phyloP scores from a whole-genome alignment of 331 rosid genomes.

The Pyracantha coccinea region DNA sequence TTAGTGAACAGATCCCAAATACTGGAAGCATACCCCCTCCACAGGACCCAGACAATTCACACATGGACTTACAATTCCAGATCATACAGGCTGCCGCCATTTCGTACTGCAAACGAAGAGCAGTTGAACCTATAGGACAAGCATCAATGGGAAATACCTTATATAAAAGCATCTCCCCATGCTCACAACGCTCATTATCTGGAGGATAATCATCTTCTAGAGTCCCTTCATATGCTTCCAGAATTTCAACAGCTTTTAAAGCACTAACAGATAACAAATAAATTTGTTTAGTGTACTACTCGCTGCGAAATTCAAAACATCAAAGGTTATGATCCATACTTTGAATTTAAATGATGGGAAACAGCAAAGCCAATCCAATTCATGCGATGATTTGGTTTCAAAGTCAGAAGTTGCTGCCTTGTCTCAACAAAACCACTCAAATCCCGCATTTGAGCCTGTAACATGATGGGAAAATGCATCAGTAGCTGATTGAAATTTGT shows the following conservation, averaged over 20 bases:
- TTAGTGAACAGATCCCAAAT: not conserved
- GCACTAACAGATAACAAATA: slow-evolving; percentile 39
- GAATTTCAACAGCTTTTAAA: slow-evolving; percentile 87
- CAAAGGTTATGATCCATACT: slow-evolving; percentile 39
- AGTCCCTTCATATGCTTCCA: slow-evolving; percentile 98
- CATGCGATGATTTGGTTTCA: slow-evolving; percentile 98
- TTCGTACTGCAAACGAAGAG: not conserved
- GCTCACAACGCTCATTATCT: slow-evolving; percentile 92
- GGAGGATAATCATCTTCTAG: slow-evolving; percentile 95
- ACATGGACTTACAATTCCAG: not conserved
- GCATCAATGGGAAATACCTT: slow-evolving; percentile 46
- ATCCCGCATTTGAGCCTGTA: slow-evolving; percentile 98
- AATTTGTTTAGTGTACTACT: slow-evolving; percentile 2
- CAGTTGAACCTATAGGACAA: not conserved
- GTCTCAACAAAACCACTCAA: slow-evolving; percentile 96
- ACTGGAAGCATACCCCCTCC: not conserved
- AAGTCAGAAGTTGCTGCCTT: slow-evolving; percentile 78
- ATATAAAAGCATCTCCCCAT: slow-evolving; percentile 94
- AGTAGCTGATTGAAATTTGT: slow-evolving; percentile 2
- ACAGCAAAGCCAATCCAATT: slow-evolving; percentile 98
- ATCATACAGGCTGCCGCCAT: not conserved
- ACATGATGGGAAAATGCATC: slow-evolving; percentile 6
- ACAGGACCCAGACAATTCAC: not conserved
- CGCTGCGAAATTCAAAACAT: not conserved
- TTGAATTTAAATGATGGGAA: slow-evolving; percentile 82